These are phyloP conservation scores for Apiospora sp. DNA, from an alignment of 2,329 filamentous ascomycete species.

Conservation along the genomic window DNA sequence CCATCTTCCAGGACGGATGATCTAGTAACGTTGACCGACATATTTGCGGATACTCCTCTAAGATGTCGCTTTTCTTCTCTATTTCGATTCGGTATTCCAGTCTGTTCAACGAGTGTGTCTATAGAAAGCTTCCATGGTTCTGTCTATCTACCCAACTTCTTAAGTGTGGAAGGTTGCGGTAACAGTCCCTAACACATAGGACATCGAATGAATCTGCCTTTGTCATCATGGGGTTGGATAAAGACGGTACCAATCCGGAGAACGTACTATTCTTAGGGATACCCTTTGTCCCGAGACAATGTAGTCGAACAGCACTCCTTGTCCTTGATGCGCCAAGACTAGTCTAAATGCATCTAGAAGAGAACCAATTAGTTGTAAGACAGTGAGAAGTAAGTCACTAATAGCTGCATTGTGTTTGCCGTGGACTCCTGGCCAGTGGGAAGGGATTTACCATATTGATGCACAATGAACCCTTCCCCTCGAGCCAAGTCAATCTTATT, in stretches of 20 bases:
- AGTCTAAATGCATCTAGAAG: background rate
- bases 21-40: background rate
- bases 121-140: background rate
- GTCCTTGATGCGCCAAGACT: background rate
- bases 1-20: slow-evolving; percentile 19
- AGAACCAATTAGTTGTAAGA: background rate
- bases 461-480: too few species aligned
- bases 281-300: background rate
- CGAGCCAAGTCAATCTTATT: too few species aligned
- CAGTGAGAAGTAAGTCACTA: background rate
- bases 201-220: background rate
- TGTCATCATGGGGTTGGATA: background rate
- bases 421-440: background rate
- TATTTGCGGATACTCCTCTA: background rate
- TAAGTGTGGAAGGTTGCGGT: background rate
- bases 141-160: background rate
- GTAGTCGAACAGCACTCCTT: background rate
- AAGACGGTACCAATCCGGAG: slow-evolving; percentile 1
- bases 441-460: background rate
- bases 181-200: background rate
- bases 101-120: background rate
- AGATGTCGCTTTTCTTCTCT: background rate
- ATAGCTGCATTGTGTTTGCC: background rate
- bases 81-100: background rate
- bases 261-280: background rate